phyloP scores from a whole-genome alignment of 1,284 basidiomycete genomes.

The Rhodotorula sp. region DNA sequence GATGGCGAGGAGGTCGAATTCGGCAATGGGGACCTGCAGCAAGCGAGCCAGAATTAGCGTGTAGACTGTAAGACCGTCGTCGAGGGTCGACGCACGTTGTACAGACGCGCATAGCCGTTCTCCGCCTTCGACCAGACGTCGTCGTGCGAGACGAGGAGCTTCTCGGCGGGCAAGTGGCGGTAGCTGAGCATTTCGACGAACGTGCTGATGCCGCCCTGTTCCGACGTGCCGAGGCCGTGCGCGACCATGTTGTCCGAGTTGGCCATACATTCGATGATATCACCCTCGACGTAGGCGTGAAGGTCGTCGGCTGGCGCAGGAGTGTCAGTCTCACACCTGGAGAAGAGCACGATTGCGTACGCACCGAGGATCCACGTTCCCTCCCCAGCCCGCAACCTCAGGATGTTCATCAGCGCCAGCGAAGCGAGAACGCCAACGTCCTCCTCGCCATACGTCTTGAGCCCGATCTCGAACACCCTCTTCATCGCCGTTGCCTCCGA shows the following conservation, averaged over 20 bases:
- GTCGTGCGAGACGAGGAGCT: slow-evolving; percentile 32
- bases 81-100: slow-evolving; percentile 16
- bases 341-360: background rate
- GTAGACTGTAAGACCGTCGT: background rate
- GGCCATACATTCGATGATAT: slow-evolving; percentile 42
- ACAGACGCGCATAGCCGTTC: slow-evolving; percentile 28
- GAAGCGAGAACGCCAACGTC: slow-evolving; percentile 34
- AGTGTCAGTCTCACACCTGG: background rate
- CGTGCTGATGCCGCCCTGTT: slow-evolving; percentile 35
- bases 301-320: slow-evolving; percentile 17
- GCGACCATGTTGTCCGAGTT: slow-evolving; percentile 33
- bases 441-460: slow-evolving; percentile 30
- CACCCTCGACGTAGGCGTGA: slow-evolving; percentile 28
- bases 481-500: slow-evolving; percentile 29
- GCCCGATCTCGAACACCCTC: slow-evolving; percentile 28
- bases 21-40: slow-evolving; percentile 32
- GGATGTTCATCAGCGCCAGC: slow-evolving; percentile 37
- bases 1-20: slow-evolving; percentile 30
- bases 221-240: slow-evolving; percentile 35
- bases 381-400: slow-evolving; percentile 37
- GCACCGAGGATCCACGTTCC: slow-evolving; percentile 39
- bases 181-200: slow-evolving; percentile 42
- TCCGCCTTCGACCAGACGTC: slow-evolving; percentile 25
- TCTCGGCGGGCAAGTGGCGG: slow-evolving; percentile 35
- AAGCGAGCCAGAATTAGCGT: background rate